Evolutionary conservation across 2,329 filamentous ascomycete species (phyloP).

Genomic region (Trichoderma asperellum): DNA sequence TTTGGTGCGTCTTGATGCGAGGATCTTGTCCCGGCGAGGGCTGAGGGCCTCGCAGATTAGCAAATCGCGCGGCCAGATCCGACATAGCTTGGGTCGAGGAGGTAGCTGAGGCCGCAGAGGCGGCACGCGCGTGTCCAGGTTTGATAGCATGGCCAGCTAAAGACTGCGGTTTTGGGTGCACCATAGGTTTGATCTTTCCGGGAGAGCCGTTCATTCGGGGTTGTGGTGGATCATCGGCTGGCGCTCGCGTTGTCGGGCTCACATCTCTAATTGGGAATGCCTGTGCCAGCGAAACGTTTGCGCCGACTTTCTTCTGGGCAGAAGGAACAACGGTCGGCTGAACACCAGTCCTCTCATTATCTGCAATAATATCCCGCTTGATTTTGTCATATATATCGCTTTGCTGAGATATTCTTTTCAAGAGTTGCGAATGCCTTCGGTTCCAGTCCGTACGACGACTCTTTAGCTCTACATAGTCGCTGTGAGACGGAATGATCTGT

Average conservation of each 20-base stretch:
- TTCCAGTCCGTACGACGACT: constrained; percentile 54
- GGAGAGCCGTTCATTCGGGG: constrained; percentile 33
- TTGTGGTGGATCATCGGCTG: constrained; percentile 11
- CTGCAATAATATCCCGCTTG: constrained; percentile 63
- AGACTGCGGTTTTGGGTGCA: constrained; percentile 70
- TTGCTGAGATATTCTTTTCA: constrained; percentile 54
- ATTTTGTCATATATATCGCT: constrained; percentile 59
- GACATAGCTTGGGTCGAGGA: constrained; percentile 43
- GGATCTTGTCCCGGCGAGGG: constrained; percentile 54
- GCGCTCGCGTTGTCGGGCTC: not conserved
- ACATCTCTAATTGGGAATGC: not conserved
- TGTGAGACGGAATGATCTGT: constrained; percentile 75
- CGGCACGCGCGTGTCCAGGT: constrained; percentile 39
- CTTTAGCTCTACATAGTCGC: constrained; percentile 70
- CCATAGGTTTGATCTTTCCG: constrained; percentile 48
- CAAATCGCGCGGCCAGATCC: constrained; percentile 62
- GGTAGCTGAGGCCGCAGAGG: constrained; percentile 37
- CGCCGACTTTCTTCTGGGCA: constrained; percentile 17
- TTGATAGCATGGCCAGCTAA: constrained; percentile 62
- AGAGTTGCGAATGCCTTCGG: constrained; percentile 54
- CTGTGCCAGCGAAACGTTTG: constrained; percentile 30
- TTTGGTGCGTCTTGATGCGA: constrained; percentile 55
- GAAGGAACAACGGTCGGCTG: constrained; percentile 43
- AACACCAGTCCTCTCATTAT: constrained; percentile 66
- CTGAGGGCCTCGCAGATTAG: constrained; percentile 55